Evolutionary conservation across 2,329 filamentous ascomycete species (phyloP), one percentile per base, ranked within the genome.

Genomic region (Xylariaceae sp.): DNA sequence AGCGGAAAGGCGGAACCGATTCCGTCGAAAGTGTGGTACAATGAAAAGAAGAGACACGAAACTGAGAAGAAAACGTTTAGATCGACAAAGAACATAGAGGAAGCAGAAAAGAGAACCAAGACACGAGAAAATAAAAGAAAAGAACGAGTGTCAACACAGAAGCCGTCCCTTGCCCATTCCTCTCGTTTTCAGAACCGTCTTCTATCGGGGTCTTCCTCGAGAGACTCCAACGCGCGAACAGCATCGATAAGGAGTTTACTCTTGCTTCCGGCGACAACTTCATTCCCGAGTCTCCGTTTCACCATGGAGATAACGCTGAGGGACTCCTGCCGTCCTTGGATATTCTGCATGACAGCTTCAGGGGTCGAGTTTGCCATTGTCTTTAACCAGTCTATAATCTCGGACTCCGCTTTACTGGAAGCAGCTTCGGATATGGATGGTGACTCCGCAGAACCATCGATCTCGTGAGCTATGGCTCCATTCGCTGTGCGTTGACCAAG

Each of bases 191-290:
- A 79, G 65, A 79, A 79, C 72, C 77, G 76, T 60, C 73, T 76
- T 67, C 73, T 71, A 56, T 73, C 73, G 7, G 69, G 72, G 1
- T 75, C 73, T 62, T 79, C 76, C 64, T 82, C 79, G 55, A 86
- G 68, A 66, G 77, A 80, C 65, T 73, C 76, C 64, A 86, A 65
- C 55, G 84, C 82, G 1, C 76, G 72, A 2, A 82, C 74, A 5
- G 82, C 80, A 65, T 86, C 82, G 23, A 80, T 75, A 49, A 81
- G 79, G 53, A 84, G 67, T 51, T 78, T 76, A 64, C 75, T 83
- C 53, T 76, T 74, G 17, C 75, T 74, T 4, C 75, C 74, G 4
- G 79, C 81, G 2, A 78, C 69, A 44, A 78, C 80, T 55, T 84
- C 82, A 48, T 68, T 69, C 66, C 81, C 78, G 48, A 86, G 70